Percentiles rank a stretch among this genome's conserved stretches.
Evolutionary conservation across 148 eudicot species (phyloP).

Genomic region (Rhododendron molle): DNA sequence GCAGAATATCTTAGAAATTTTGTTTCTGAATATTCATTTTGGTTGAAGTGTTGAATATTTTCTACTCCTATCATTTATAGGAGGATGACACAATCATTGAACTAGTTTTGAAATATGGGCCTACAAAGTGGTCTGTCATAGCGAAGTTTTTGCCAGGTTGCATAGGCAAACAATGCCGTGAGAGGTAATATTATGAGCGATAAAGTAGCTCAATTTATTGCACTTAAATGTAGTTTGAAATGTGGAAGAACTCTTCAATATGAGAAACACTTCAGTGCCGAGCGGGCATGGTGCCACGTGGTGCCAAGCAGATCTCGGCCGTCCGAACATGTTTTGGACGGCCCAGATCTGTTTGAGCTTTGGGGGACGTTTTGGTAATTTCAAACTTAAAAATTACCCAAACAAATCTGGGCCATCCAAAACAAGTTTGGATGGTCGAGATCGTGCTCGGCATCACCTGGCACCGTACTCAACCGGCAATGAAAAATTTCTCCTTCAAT

Average conservation of each 20-base stretch:
- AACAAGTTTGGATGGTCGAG: too few relatives aligned
- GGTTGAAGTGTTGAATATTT: constrained; percentile 7
- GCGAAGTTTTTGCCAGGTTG: constrained; percentile 91
- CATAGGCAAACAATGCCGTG: constrained; percentile 97
- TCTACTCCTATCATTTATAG: constrained; percentile 28
- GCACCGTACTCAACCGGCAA: too few relatives aligned
- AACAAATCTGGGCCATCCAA: too few relatives aligned
- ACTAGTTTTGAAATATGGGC: constrained; percentile 78
- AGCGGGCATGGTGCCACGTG: too few relatives aligned
- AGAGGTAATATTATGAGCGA: constrained; percentile 45
- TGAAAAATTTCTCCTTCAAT: too few relatives aligned
- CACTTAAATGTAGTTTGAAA: neutral
- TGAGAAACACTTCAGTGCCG: too few relatives aligned
- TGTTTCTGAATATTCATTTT: neutral
- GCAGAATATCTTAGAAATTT: neutral
- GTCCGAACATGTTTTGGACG: too few relatives aligned
- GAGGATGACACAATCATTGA: constrained; percentile 82
- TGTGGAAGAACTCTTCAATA: constrained; percentile 4
- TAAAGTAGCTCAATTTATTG: neutral
- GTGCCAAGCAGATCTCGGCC: too few relatives aligned
- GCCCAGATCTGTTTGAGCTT: too few relatives aligned
- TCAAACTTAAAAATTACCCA: too few relatives aligned
- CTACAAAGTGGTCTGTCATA: constrained; percentile 92
- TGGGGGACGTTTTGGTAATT: too few relatives aligned
- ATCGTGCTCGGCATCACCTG: too few relatives aligned